These are phyloP conservation scores for Thamnidium elegans DNA, from an alignment of 192 early-diverging fungal genomes.

Conservation along the genomic window DNA sequence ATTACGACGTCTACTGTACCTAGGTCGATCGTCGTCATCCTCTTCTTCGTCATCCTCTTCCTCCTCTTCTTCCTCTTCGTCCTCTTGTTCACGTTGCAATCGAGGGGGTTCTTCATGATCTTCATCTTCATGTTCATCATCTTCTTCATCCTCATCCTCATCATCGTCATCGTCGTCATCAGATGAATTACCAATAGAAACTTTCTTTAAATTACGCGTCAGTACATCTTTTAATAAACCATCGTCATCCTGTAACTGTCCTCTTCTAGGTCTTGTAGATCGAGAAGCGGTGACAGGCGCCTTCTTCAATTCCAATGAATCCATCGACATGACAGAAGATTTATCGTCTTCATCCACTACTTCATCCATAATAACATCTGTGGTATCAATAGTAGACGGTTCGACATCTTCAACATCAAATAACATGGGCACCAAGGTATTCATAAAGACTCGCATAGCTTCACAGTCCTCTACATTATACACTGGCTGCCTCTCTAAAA, in stretches of 20 bases:
- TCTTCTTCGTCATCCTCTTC: too few relatives aligned
- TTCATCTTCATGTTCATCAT: constrained; percentile 27
- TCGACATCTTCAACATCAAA: constrained; percentile 48
- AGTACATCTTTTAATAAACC: constrained; percentile 19
- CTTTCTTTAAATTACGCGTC: constrained; percentile 9
- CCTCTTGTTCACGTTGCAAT: background rate
- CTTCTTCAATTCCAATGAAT: constrained; percentile 8
- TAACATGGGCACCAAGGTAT: constrained; percentile 63
- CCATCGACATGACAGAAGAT: constrained; percentile 8
- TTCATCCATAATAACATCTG: constrained; percentile 13
- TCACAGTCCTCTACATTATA: constrained; percentile 62
- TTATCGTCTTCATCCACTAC: constrained; percentile 11
- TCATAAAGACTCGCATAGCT: constrained; percentile 69
- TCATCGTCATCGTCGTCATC: constrained; percentile 21
- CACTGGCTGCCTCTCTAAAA: constrained; percentile 58
- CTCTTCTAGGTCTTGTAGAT: background rate
- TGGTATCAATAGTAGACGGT: constrained; percentile 1
- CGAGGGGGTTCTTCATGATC: too few relatives aligned
- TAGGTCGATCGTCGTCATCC: too few relatives aligned
- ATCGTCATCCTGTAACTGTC: constrained; percentile 9
- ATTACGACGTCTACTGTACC: background rate
- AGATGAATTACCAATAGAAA: background rate
- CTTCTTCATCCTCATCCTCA: constrained; percentile 47
- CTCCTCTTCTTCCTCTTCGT: background rate
- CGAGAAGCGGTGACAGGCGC: background rate